These are phyloP conservation scores for Lentinula sp. DNA, from an alignment of 768 basidiomycete genomes.

Conservation along the genomic window DNA sequence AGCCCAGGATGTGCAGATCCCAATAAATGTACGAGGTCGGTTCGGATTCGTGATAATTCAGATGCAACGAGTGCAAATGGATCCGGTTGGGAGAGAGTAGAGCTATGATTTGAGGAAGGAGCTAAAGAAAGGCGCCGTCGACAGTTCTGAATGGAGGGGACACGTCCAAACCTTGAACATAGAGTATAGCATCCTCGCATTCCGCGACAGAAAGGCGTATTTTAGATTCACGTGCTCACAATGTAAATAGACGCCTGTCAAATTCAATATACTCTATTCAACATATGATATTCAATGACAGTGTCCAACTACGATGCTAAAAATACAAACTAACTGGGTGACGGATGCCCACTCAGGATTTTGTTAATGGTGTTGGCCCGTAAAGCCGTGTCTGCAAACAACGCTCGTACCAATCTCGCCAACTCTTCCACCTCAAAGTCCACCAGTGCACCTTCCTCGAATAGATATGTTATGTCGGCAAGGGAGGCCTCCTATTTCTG, in stretches of 20 bases:
- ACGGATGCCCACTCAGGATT: conserved; percentile 56
- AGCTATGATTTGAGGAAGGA: background rate
- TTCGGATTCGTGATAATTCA: conserved; percentile 63
- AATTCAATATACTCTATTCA: background rate
- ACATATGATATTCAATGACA: too few species aligned
- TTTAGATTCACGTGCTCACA: background rate
- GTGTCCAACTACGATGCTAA: too few species aligned
- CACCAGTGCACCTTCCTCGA: conserved; percentile 84
- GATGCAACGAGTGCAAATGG: conserved; percentile 63
- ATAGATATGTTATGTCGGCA: conserved; percentile 87
- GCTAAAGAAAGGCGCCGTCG: background rate
- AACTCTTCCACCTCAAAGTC: conserved; percentile 88
- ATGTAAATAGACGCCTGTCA: background rate
- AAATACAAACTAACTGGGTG: conserved; percentile 3
- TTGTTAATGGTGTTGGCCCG: conserved; percentile 79
- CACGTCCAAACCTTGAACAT: background rate
- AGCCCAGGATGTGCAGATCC: conserved; percentile 81
- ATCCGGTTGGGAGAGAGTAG: conserved; percentile 33
- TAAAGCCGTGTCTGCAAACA: conserved; percentile 84
- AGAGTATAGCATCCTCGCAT: conserved; percentile 1
- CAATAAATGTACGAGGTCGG: conserved; percentile 65
- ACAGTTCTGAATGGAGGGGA: background rate
- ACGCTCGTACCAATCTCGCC: conserved; percentile 69
- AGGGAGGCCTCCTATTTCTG: conserved; percentile 75
- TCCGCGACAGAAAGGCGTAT: background rate